Conservation (phyloP, 192 early-diverging fungal species). For the Dispira parvispora region DNA sequence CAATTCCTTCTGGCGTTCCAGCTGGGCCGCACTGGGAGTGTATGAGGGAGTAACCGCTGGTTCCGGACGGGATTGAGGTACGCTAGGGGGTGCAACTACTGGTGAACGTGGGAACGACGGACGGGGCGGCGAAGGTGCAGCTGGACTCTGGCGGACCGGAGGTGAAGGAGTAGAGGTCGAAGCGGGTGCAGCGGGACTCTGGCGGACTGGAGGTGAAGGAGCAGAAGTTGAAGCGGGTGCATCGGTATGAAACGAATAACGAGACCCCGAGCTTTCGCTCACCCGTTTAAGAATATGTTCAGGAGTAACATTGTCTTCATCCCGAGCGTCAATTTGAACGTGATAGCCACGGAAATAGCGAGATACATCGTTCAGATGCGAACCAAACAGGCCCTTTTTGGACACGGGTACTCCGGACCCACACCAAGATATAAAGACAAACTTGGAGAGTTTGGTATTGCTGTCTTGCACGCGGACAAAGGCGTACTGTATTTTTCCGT, state of each 20-base stretch:
- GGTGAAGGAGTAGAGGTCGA: too few relatives aligned
- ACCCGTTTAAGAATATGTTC: slow-evolving; percentile 73
- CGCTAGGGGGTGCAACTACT: too few relatives aligned
- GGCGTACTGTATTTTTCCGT: slow-evolving; percentile 80
- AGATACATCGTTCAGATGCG: slow-evolving; percentile 68
- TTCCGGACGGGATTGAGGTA: neutral
- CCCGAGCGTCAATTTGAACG: slow-evolving; percentile 72
- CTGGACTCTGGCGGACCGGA: too few relatives aligned
- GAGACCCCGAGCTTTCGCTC: slow-evolving; percentile 66
- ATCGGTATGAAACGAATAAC: slow-evolving; percentile 70
- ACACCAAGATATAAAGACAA: slow-evolving; percentile 89
- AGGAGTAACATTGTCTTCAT: slow-evolving; percentile 67
- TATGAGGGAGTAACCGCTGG: slow-evolving; percentile 10
- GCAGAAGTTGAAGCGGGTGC: neutral
- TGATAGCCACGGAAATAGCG: slow-evolving; percentile 63
- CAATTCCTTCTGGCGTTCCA: slow-evolving; percentile 28
- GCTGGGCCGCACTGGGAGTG: slow-evolving; percentile 19
- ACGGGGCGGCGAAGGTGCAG: too few relatives aligned
- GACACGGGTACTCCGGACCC: slow-evolving; percentile 84
- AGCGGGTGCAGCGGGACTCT: too few relatives aligned
- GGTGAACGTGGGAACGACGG: too few relatives aligned
- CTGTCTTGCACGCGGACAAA: slow-evolving; percentile 73
- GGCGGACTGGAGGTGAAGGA: too few relatives aligned
- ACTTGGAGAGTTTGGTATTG: slow-evolving; percentile 69
- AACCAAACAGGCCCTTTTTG: slow-evolving; percentile 75